phyloP scores from a whole-genome alignment of 306 rosid species.

The Bauhinia variegata region DNA sequence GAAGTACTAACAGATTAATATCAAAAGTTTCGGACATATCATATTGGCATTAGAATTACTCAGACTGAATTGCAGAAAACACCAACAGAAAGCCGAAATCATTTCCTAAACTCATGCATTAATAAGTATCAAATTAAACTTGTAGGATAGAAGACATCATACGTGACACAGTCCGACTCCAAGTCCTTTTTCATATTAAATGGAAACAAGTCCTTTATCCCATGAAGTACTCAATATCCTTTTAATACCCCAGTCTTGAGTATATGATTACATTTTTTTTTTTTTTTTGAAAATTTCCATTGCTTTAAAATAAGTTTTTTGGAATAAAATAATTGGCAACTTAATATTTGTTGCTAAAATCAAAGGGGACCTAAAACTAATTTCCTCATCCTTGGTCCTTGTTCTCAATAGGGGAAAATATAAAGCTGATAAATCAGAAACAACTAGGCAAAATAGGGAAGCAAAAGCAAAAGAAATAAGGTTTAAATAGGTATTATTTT shows the following conservation, averaged over 20 bases:
- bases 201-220: neutral
- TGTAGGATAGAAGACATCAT: neutral
- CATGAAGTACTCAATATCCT: neutral
- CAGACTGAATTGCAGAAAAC: too few species aligned
- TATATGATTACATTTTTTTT: neutral
- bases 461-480: conserved; percentile 11
- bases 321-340: conserved; percentile 15
- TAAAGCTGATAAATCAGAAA: neutral
- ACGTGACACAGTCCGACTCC: neutral
- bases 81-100: too few species aligned
- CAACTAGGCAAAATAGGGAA: neutral
- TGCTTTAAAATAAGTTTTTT: neutral
- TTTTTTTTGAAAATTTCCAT: conserved; percentile 13
- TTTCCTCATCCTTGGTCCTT: neutral
- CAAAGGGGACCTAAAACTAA: neutral
- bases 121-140: neutral
- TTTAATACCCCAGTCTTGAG: too few species aligned
- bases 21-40: too few species aligned
- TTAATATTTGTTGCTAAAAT: neutral
- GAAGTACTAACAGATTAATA: too few species aligned
- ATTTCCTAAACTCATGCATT: conserved; percentile 9
- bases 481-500: conserved; percentile 29
- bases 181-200: too few species aligned
- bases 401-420: conserved; percentile 12
- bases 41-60: too few species aligned